These are phyloP conservation scores for Skeletonema potamos DNA, from an alignment of 108 stramenopile genomes.

Conservation along the genomic window DNA sequence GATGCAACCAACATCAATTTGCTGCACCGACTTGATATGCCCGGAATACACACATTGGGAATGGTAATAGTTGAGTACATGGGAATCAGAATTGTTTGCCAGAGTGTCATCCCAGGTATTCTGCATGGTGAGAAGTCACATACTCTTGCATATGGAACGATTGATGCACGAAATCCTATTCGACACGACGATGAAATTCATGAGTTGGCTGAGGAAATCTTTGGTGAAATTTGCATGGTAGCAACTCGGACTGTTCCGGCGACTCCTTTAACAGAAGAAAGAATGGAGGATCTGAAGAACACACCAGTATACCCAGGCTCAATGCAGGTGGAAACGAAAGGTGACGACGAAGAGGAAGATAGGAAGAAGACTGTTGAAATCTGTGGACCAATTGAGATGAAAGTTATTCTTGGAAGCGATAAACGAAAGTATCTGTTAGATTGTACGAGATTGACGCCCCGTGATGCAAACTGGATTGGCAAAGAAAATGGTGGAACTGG, in stretches of 20 bases:
- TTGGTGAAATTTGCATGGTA: slow-evolving; percentile 69
- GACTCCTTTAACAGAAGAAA: slow-evolving; percentile 58
- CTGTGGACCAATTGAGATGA: slow-evolving; percentile 88
- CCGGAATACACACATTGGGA: slow-evolving; percentile 86
- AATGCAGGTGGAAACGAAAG: slow-evolving; percentile 39
- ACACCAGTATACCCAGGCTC: slow-evolving; percentile 3
- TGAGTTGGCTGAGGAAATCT: slow-evolving; percentile 62
- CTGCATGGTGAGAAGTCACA: slow-evolving; percentile 85
- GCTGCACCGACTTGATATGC: slow-evolving; percentile 63
- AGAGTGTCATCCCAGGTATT: slow-evolving; percentile 90
- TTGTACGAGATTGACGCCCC: slow-evolving; percentile 87
- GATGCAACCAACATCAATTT: slow-evolving; percentile 69
- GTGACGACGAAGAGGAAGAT: slow-evolving; percentile 19
- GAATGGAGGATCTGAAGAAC: slow-evolving; percentile 56
- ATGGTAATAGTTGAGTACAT: slow-evolving; percentile 90
- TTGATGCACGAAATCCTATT: slow-evolving; percentile 75
- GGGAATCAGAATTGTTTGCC: slow-evolving; percentile 87
- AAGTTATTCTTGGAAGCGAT: slow-evolving; percentile 92
- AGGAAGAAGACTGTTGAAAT: slow-evolving; percentile 51
- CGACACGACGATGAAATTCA: slow-evolving; percentile 79
- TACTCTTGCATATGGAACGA: slow-evolving; percentile 88
- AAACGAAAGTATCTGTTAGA: slow-evolving; percentile 91
- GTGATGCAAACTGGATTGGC: slow-evolving; percentile 95
- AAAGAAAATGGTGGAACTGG: slow-evolving; percentile 75
- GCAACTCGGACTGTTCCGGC: slow-evolving; percentile 60